phyloP scores from a whole-genome alignment of 495 filamentous ascomycete species.

The Neurospora sp. region DNA sequence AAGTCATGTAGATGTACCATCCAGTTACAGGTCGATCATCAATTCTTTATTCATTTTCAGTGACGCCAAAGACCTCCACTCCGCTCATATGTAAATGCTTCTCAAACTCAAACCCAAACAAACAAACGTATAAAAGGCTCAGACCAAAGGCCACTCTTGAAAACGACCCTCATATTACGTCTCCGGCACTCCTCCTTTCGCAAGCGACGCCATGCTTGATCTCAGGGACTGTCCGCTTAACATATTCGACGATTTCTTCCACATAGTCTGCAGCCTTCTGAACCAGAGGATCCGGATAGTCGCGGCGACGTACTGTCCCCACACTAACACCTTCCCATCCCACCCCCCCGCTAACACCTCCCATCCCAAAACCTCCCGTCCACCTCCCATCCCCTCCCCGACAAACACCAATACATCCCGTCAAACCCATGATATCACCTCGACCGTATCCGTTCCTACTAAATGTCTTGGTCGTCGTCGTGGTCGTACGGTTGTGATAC shows the following conservation, averaged over 20 bases:
- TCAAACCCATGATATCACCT: neutral
- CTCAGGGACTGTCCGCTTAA: conserved; percentile 23
- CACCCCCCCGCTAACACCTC: neutral
- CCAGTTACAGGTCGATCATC: too few relatives aligned
- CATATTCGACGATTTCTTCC: conserved; percentile 16
- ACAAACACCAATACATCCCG: neutral
- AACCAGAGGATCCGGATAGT: conserved; percentile 22
- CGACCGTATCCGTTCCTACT: neutral
- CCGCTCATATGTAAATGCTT: neutral
- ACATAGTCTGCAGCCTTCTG: conserved; percentile 20
- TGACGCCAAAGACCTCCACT: neutral
- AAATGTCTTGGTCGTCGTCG: neutral
- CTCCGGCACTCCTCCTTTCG: neutral
- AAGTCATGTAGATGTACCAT: too few relatives aligned
- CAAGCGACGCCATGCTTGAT: neutral
- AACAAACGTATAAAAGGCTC: neutral
- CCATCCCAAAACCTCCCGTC: neutral
- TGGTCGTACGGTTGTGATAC: neutral
- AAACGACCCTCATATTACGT: neutral
- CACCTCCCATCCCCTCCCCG: neutral
- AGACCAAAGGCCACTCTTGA: neutral
- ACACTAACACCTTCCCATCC: neutral
- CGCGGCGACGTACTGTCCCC: conserved; percentile 14
- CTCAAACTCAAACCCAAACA: neutral
- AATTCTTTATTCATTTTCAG: neutral